Conservation (phyloP, 2,329 filamentous ascomycete species). For the Graphiopsis chlorocephala region DNA sequence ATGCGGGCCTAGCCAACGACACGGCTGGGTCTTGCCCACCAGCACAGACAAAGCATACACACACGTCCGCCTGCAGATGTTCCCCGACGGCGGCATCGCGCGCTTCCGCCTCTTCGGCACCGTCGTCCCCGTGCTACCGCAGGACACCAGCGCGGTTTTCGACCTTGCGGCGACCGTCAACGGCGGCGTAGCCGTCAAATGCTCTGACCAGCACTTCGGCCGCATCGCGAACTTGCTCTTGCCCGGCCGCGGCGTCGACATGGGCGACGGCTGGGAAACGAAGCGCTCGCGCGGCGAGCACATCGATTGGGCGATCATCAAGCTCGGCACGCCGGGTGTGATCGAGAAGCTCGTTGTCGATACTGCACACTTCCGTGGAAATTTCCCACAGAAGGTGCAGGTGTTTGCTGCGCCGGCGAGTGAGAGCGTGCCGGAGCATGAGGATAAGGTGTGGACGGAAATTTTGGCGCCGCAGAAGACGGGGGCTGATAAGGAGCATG, state of each 20-base stretch:
- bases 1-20: constrained; percentile 70
- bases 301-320: constrained; percentile 77
- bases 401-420: constrained; percentile 58
- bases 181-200: constrained; percentile 70
- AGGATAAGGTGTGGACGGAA: constrained; percentile 63
- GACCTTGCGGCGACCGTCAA: constrained; percentile 77
- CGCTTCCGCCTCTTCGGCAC: constrained; percentile 74
- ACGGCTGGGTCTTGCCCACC: constrained; percentile 65
- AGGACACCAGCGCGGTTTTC: constrained; percentile 62
- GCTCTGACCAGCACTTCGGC: constrained; percentile 82
- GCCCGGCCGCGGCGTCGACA: constrained; percentile 74
- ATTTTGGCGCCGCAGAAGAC: constrained; percentile 66
- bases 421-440: constrained; percentile 54
- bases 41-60: constrained; percentile 66
- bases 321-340: constrained; percentile 64
- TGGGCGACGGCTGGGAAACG: constrained; percentile 89
- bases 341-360: constrained; percentile 70
- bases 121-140: constrained; percentile 72
- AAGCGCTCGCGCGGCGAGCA: constrained; percentile 71
- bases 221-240: constrained; percentile 77
- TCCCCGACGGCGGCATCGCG: constrained; percentile 80
- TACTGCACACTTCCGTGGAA: constrained; percentile 79
- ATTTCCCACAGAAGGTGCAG: constrained; percentile 75
- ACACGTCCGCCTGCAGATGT: constrained; percentile 79
- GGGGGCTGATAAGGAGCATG: constrained; percentile 70